These are phyloP conservation scores for Ceratocystis variospora DNA, from an alignment of 2,329 filamentous ascomycete species.

Conservation along the genomic window DNA sequence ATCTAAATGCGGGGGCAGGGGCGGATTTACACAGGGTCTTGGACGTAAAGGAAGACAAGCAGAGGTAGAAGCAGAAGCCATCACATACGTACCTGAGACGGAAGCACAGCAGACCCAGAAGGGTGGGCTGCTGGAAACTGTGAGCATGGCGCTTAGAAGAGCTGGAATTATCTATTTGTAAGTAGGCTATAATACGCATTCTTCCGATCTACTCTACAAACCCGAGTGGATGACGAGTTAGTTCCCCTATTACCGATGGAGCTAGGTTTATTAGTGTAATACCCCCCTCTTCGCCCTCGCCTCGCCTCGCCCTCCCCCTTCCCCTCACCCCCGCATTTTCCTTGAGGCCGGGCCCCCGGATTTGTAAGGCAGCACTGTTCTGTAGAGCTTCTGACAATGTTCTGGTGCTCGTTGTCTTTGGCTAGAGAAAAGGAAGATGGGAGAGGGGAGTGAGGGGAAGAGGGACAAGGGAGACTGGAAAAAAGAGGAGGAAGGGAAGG, in stretches of 20 bases:
- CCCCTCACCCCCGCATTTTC: not conserved
- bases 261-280: not conserved
- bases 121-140: not conserved
- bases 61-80: not conserved
- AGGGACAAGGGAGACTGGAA: not conserved
- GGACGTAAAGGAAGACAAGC: not conserved
- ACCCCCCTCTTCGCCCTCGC: not conserved
- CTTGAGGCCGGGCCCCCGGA: constrained; percentile 1
- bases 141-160: not conserved
- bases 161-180: no score
- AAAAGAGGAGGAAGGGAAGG: not conserved
- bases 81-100: no score
- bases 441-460: not conserved
- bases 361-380: not conserved
- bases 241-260: not conserved
- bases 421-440: not conserved
- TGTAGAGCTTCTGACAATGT: not conserved
- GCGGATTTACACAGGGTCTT: not conserved
- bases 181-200: no score
- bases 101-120: no score
- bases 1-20: not conserved
- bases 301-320: no score
- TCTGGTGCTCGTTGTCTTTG: not conserved
- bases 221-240: not conserved
- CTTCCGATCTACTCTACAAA: not conserved